Evolutionary conservation across 176 grass and related monocot species (phyloP).

Genomic region (Oryza coarctata): DNA sequence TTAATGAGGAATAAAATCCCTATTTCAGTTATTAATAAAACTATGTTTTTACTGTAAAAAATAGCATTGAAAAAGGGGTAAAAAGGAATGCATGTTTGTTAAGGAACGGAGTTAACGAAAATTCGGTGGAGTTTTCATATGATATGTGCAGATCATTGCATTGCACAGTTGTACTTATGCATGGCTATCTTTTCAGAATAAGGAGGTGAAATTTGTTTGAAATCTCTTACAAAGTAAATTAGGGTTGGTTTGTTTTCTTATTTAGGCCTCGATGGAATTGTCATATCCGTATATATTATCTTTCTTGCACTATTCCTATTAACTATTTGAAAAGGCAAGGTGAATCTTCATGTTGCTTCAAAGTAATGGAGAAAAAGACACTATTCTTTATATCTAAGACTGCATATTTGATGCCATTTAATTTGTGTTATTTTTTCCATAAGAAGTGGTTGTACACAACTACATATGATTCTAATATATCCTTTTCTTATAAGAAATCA

Average conservation of each 20-base stretch:
- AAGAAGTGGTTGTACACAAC: neutral
- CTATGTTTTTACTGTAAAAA: too few relatives aligned
- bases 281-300: neutral
- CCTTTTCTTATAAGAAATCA: neutral
- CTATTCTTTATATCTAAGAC: neutral
- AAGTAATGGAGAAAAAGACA: constrained; percentile 1
- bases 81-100: neutral
- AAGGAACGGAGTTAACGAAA: neutral
- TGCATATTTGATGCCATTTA: neutral
- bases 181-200: neutral
- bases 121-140: neutral
- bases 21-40: too few relatives aligned
- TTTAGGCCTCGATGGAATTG: neutral
- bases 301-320: neutral
- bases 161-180: neutral
- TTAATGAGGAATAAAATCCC: too few relatives aligned
- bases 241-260: neutral
- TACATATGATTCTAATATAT: neutral
- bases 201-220: neutral
- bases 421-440: neutral
- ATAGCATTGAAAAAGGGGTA: too few relatives aligned
- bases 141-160: neutral
- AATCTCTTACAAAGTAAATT: neutral
- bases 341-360: neutral
- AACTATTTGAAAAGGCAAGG: neutral